phyloP scores from a whole-genome alignment of 2,329 filamentous ascomycete species.

The Neofusicoccum sp. region DNA sequence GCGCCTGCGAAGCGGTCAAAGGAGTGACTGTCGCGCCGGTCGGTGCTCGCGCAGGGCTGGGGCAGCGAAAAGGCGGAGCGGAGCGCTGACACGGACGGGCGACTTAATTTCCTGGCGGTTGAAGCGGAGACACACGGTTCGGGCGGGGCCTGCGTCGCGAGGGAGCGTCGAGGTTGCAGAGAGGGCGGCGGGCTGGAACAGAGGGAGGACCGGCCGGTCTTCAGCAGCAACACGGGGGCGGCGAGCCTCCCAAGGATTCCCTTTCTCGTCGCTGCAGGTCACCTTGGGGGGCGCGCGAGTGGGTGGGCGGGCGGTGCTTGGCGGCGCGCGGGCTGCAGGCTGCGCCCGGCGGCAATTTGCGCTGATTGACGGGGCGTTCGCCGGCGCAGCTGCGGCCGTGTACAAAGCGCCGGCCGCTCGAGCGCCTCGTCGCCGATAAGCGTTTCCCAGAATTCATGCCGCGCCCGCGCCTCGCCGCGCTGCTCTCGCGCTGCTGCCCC shows the following conservation, averaged over 20 bases:
- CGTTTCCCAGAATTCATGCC: neutral
- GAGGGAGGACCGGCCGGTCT: neutral
- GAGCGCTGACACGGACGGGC: slow-evolving; percentile 7
- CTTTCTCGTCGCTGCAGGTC: slow-evolving; percentile 12
- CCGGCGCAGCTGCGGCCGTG: no score
- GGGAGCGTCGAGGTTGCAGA: neutral
- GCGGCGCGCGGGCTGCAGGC: neutral
- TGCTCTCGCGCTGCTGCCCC: neutral
- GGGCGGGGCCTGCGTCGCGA: neutral
- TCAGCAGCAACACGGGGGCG: neutral
- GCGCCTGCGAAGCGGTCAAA: slow-evolving; percentile 9
- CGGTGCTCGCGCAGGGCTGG: slow-evolving; percentile 15
- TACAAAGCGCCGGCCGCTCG: neutral
- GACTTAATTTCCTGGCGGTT: slow-evolving; percentile 8
- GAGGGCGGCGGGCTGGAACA: neutral
- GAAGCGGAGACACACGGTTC: neutral
- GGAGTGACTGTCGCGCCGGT: slow-evolving; percentile 16
- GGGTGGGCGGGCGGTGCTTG: neutral
- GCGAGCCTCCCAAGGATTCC: neutral
- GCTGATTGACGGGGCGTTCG: slow-evolving; percentile 1
- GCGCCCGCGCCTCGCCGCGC: neutral
- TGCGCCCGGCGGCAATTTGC: neutral
- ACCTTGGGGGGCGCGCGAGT: neutral
- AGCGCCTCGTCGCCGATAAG: neutral
- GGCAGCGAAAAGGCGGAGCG: slow-evolving; percentile 18